A percentile compares a stretch with the other conserved stretches of the same genome.
Conservation (phyloP, 495 filamentous ascomycete species). For the Sporormia fimetaria region DNA sequence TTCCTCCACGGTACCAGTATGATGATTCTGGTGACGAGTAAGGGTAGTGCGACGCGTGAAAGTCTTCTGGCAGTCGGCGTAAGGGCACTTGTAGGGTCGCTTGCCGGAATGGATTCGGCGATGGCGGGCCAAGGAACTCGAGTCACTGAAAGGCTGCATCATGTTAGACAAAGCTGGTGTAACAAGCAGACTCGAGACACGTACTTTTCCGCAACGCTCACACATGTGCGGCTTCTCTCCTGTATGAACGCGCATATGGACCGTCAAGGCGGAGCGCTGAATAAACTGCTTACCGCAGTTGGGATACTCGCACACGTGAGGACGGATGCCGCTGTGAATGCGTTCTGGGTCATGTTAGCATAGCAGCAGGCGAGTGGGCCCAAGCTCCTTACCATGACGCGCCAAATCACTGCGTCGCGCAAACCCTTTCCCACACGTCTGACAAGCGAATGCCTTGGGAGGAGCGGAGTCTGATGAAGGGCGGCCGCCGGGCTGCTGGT, state of each 20-base stretch:
- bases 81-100: constrained; percentile 94
- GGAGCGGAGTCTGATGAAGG: constrained; percentile 40
- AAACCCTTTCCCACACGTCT: constrained; percentile 82
- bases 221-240: constrained; percentile 98
- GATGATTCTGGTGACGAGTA: constrained; percentile 90
- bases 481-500: constrained; percentile 28
- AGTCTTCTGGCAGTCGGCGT: constrained; percentile 95
- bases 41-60: constrained; percentile 92
- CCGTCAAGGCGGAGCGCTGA: constrained; percentile 91
- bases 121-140: constrained; percentile 87
- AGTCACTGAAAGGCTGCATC: constrained; percentile 95
- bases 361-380: constrained; percentile 1
- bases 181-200: constrained; percentile 8
- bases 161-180: background rate
- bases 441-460: constrained; percentile 83
- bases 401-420: constrained; percentile 90
- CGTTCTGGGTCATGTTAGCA: constrained; percentile 53
- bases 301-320: constrained; percentile 84
- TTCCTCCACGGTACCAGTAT: constrained; percentile 91
- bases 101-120: constrained; percentile 93
- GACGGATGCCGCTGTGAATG: constrained; percentile 84
- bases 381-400: constrained; percentile 60
- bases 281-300: constrained; percentile 95
- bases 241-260: constrained; percentile 89
- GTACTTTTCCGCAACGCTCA: constrained; percentile 90